phyloP scores from a whole-genome alignment of 2,329 filamentous ascomycete species.

The Albophoma yamanashiensis region DNA sequence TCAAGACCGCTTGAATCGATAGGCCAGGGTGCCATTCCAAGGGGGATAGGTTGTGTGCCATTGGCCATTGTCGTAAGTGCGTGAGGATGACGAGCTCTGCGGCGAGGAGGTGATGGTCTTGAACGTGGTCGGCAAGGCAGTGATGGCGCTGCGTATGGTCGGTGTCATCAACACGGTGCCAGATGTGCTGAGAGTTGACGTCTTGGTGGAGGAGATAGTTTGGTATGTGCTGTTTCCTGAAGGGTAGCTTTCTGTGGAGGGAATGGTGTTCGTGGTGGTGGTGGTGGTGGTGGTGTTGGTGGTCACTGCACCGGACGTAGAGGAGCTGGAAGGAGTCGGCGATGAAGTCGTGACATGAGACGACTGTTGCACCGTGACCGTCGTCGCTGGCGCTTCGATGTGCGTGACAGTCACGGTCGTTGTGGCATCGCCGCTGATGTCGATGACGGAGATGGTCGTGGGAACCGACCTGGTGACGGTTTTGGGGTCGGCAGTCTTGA shows the following conservation, averaged over 20 bases:
- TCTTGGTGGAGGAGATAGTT: neutral
- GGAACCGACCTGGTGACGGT: slow-evolving; percentile 18
- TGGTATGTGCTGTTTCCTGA: neutral
- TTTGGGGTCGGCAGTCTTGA: slow-evolving; percentile 12
- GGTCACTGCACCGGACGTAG: neutral
- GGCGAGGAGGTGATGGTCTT: slow-evolving; percentile 2
- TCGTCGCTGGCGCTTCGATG: neutral
- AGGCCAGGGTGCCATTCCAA: slow-evolving; percentile 26
- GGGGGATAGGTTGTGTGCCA: slow-evolving; percentile 36
- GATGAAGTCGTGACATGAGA: slow-evolving; percentile 3
- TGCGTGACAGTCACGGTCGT: slow-evolving; percentile 18
- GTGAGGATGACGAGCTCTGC: slow-evolving; percentile 5
- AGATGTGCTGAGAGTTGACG: neutral
- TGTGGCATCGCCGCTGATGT: slow-evolving; percentile 13
- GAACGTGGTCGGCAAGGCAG: neutral
- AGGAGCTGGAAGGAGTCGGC: neutral
- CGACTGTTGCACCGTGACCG: neutral
- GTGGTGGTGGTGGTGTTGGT: neutral
- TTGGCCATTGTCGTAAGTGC: slow-evolving; percentile 28
- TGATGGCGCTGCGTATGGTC: neutral
- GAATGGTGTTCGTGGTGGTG: neutral
- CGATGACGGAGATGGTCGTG: slow-evolving; percentile 21
- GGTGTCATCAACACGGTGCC: slow-evolving; percentile 1
- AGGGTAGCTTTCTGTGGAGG: neutral
- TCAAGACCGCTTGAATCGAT: neutral